Conservation (phyloP, 345 rosid species). For the Populus tremula region DNA sequence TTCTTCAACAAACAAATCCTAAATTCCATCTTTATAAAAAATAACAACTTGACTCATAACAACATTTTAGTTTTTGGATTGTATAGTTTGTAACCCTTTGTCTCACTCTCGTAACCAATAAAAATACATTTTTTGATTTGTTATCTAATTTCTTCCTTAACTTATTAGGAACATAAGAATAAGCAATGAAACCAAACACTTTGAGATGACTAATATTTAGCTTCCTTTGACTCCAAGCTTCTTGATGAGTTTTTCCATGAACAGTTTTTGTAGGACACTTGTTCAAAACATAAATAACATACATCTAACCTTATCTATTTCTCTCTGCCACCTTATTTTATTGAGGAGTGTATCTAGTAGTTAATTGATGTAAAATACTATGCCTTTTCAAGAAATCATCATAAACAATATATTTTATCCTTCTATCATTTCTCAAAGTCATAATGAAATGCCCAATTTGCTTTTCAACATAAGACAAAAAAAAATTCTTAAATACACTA, state of each 20-base stretch:
- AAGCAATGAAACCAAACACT: too few species aligned
- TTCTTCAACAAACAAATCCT: too few species aligned
- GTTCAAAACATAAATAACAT: slow-evolving; percentile 12
- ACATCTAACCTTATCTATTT: slow-evolving; percentile 6
- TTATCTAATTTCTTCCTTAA: neutral
- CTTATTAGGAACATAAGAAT: neutral
- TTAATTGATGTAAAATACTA: neutral
- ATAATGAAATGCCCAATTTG: neutral
- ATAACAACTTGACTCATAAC: too few species aligned
- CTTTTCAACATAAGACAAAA: slow-evolving; percentile 3
- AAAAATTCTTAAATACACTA: neutral
- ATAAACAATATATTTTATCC: neutral
- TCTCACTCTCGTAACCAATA: neutral
- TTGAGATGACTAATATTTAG: neutral
- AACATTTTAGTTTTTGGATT: too few species aligned
- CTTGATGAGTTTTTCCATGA: neutral
- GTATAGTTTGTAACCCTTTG: too few species aligned
- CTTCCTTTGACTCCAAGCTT: neutral
- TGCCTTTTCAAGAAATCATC: neutral
- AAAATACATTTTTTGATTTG: too few species aligned
- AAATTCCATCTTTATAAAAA: too few species aligned
- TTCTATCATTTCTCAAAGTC: slow-evolving; percentile 2
- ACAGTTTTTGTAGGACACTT: neutral
- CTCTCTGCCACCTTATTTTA: slow-evolving; percentile 11
- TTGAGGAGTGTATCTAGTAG: slow-evolving; percentile 6